A percentile compares a stretch with the other conserved stretches of the same genome.
Conservation (phyloP, 2,329 filamentous ascomycete species). For the Parascedosporium putredinis region DNA sequence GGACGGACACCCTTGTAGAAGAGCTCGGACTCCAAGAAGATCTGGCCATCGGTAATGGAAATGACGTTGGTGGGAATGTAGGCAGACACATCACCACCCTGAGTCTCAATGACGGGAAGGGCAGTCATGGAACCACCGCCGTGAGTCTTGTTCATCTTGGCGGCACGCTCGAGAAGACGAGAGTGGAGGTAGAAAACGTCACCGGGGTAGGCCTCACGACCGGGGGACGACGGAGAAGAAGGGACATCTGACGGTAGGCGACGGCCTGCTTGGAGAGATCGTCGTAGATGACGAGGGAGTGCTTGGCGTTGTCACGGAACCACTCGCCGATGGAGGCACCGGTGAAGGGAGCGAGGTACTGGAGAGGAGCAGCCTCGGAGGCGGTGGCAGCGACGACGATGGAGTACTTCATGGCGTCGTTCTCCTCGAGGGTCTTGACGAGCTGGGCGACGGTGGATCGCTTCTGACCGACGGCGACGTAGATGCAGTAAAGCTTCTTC, state of each 20-base stretch:
- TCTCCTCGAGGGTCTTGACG: constrained; percentile 99
- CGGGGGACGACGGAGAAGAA: constrained; percentile 92
- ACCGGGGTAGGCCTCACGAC: constrained; percentile 98
- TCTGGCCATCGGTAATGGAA: constrained; percentile 99
- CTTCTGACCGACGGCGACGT: constrained; percentile 99
- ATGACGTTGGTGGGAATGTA: constrained; percentile 99
- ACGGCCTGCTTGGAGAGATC: constrained; percentile 98
- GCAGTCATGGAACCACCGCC: constrained; percentile 95
- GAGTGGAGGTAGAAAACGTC: constrained; percentile 99
- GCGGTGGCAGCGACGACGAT: constrained; percentile 91
- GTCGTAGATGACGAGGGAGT: constrained; percentile 85
- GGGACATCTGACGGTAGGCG: constrained; percentile 97
- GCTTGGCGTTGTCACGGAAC: constrained; percentile 78
- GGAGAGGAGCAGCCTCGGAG: constrained; percentile 89
- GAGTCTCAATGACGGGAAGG: constrained; percentile 96
- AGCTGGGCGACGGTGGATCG: constrained; percentile 98
- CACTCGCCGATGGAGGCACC: constrained; percentile 53
- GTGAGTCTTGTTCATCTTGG: constrained; percentile 96
- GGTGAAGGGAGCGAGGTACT: constrained; percentile 91
- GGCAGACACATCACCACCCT: constrained; percentile 99
- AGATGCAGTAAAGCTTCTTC: constrained; percentile 99
- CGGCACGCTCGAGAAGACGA: constrained; percentile 96
- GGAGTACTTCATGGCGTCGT: constrained; percentile 98
- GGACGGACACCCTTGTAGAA: constrained; percentile 99
- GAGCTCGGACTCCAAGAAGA: constrained; percentile 97